Base-by-base conservation (phyloP, 768 basidiomycete species). In the Calocybe indica region DNA sequence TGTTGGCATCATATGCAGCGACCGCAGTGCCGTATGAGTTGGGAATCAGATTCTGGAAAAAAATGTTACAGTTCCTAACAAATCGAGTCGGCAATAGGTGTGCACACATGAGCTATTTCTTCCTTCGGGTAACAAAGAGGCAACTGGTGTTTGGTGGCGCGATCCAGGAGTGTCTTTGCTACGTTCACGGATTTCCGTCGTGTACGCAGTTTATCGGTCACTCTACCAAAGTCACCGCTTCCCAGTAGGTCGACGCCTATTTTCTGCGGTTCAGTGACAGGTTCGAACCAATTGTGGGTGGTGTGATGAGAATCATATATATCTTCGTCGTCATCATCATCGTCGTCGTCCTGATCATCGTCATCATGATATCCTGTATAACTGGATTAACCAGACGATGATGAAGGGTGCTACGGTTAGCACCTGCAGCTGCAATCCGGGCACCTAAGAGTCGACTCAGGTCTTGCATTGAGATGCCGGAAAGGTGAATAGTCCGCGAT, bases 21-120 rank as follows among this genome's bases (percentile, higher is more conserved):
- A 94, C 90, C 2, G 87, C 79, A 3, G 85, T 85, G 11, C 92
- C 92, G 55, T 78, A 78, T 7, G 83, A 75, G 53, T 92, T 94
- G 0, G 92, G 92, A 7, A 92, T 63, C 31, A 89, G 65, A 43
- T 78, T 72, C 88, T 94, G 53, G 11, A 30, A 32, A 52, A 35
- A 39, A 33, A 11, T 12, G 12, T 43, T 34, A 39, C 28, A 29
- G 22, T 22, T 22, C 22, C 22, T 47, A 52, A 50, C 28, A 45
- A 36, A 52, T 46, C 39, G 35, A 33, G 31, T 40, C 6, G 14
- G 12, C 6, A 8, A 49, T 28, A 10, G 8, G 34, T 2, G 12
- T 14, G 37, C 42, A 65, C 61, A 88, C 87, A 55, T 70, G 70
- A 6, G 68, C 60, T 30, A 80, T 59, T 40, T 82, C 79, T 58